A percentile compares a stretch with the other conserved stretches of the same genome.
These are phyloP conservation scores for Leccinum proximum DNA, from an alignment of 1,284 basidiomycete species.

Conservation along the genomic window DNA sequence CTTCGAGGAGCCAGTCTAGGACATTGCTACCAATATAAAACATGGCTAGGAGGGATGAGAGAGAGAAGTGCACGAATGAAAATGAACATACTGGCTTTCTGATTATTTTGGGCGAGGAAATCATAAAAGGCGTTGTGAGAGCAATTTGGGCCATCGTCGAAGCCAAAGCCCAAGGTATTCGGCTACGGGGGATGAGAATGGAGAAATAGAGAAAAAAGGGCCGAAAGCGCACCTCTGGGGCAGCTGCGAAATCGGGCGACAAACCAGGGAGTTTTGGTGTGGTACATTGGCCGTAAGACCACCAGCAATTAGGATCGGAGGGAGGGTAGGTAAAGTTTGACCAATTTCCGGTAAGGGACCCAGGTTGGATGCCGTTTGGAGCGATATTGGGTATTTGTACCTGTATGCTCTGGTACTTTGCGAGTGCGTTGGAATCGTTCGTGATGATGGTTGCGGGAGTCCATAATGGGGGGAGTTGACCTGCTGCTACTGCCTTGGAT, in stretches of 20 bases:
- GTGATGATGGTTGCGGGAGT: constrained; percentile 40
- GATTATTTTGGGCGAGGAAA: constrained; percentile 55
- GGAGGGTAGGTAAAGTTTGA: constrained; percentile 28
- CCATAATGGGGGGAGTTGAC: constrained; percentile 45
- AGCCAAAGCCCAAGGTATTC: constrained; percentile 57
- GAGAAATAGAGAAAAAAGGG: background rate
- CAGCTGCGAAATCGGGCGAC: constrained; percentile 51
- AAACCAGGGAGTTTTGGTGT: constrained; percentile 44
- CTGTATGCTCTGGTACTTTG: constrained; percentile 34
- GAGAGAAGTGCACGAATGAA: background rate
- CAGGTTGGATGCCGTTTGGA: constrained; percentile 34
- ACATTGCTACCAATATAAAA: constrained; percentile 83
- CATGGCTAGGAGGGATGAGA: constrained; percentile 39
- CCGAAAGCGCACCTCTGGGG: constrained; percentile 49
- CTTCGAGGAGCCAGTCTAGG: constrained; percentile 68
- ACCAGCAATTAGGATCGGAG: constrained; percentile 52
- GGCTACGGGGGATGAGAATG: constrained; percentile 36
- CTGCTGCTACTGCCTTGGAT: constrained; percentile 1
- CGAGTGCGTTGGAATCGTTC: constrained; percentile 43
- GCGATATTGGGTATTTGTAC: constrained; percentile 33
- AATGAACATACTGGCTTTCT: constrained; percentile 59
- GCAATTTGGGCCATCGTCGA: constrained; percentile 77
- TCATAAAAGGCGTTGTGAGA: constrained; percentile 63
- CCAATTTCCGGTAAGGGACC: constrained; percentile 33
- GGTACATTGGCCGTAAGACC: constrained; percentile 57